A percentile compares a stretch with the other conserved stretches of the same genome.
Conservation (phyloP, 2,329 filamentous ascomycete species). For the Chrysoporthe puriensis region DNA sequence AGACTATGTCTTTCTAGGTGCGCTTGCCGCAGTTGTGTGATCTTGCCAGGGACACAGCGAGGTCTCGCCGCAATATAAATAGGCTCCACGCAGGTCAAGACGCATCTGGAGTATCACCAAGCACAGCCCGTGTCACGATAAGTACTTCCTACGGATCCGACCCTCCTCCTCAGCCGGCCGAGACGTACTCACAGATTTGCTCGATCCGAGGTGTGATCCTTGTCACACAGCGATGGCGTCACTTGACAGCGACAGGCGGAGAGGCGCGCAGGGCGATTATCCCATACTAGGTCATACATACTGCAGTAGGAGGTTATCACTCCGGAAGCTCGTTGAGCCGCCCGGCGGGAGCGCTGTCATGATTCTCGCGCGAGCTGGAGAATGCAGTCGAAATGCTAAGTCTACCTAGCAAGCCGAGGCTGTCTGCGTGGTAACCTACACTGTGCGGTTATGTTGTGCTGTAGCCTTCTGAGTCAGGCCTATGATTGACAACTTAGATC, state of each 20-base stretch:
- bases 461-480: not conserved
- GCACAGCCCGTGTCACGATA: slow-evolving; percentile 21
- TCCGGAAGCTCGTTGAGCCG: not conserved
- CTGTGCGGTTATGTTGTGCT: not conserved
- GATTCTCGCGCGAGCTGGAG: too few species aligned
- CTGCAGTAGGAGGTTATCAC: not conserved
- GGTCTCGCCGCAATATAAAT: slow-evolving; percentile 25
- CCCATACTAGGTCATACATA: not conserved
- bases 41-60: slow-evolving; percentile 18
- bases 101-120: slow-evolving; percentile 18
- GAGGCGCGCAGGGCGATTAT: not conserved
- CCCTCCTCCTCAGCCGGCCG: not conserved
- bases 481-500: not conserved
- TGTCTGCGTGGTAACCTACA: not conserved
- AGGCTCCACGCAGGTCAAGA: slow-evolving; percentile 27
- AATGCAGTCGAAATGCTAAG: too few species aligned
- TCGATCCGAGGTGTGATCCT: not conserved
- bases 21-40: slow-evolving; percentile 11
- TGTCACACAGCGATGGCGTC: too few species aligned
- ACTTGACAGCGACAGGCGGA: not conserved
- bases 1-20: not conserved
- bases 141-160: not conserved
- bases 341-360: not conserved
- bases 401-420: too few species aligned
- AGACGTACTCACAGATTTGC: not conserved